Percentiles rank a stretch among this genome's conserved stretches.
These are phyloP conservation scores for Oryza brachyantha DNA, from an alignment of 176 grass and related monocot genomes.

Conservation along the genomic window DNA sequence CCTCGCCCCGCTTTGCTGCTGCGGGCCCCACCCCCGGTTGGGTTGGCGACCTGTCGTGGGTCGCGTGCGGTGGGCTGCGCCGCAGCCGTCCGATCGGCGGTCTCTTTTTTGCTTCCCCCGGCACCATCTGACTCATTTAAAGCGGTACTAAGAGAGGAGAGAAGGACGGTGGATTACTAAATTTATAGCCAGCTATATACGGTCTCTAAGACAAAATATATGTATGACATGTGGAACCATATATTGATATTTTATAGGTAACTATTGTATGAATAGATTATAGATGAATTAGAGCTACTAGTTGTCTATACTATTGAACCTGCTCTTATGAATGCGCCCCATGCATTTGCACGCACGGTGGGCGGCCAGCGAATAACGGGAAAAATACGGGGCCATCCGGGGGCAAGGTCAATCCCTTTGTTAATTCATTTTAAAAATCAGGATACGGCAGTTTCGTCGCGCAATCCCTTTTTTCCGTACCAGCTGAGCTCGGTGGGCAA, in stretches of 20 bases:
- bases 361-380: neutral
- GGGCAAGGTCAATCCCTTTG: constrained; percentile 10
- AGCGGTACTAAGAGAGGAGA: too few species aligned
- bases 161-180: too few species aligned
- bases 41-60: constrained; percentile 24
- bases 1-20: too few species aligned
- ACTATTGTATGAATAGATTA: too few species aligned
- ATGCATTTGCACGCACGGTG: neutral
- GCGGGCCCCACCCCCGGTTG: neutral
- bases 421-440: neutral
- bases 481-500: neutral
- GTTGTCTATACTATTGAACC: too few species aligned
- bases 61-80: constrained; percentile 20
- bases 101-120: neutral
- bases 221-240: too few species aligned
- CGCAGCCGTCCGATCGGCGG: constrained; percentile 32
- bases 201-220: too few species aligned
- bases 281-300: too few species aligned
- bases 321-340: neutral
- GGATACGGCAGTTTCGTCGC: neutral
- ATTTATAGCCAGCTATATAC: too few species aligned
- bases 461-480: neutral
- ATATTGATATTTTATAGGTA: too few species aligned
- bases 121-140: neutral
- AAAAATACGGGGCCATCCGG: neutral